Percentiles rank a stretch among this genome's conserved stretches.
Evolutionary conservation across 768 basidiomycete species (phyloP).

Genomic region (Boletus patriciae): DNA sequence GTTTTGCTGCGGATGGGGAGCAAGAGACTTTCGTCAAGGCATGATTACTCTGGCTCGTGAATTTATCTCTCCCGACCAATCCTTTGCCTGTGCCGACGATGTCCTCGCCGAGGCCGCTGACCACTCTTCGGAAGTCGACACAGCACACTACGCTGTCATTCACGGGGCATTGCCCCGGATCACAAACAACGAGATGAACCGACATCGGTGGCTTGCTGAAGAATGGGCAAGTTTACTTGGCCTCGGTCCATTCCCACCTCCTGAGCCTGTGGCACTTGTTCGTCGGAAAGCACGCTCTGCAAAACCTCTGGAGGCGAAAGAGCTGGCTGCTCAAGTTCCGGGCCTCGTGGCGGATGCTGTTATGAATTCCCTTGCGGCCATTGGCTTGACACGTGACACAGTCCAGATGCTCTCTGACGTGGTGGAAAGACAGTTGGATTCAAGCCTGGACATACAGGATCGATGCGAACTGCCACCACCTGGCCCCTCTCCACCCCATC

Average conservation of each 20-base stretch:
- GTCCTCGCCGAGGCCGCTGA: neutral
- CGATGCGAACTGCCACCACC: too few relatives aligned
- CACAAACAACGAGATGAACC: neutral
- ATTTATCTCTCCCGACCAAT: constrained; percentile 1
- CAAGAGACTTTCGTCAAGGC: constrained; percentile 5
- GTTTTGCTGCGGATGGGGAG: neutral
- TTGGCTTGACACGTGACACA: too few relatives aligned
- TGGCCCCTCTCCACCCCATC: too few relatives aligned
- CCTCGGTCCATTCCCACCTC: neutral
- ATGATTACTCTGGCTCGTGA: constrained; percentile 2
- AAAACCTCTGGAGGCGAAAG: too few relatives aligned
- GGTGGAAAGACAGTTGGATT: too few relatives aligned
- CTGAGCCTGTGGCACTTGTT: neutral
- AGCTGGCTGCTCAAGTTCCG: too few relatives aligned
- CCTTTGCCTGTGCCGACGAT: neutral
- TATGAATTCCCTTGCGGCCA: too few relatives aligned
- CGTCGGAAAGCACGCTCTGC: too few relatives aligned
- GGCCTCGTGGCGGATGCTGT: too few relatives aligned
- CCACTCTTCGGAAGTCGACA: neutral
- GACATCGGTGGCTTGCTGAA: neutral
- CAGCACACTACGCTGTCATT: neutral
- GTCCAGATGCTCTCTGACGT: too few relatives aligned
- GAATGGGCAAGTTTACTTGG: neutral
- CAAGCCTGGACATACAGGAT: too few relatives aligned
- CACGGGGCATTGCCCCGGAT: neutral